phyloP scores from a whole-genome alignment of 805 yeast species.

The Candida coleopterorum region DNA sequence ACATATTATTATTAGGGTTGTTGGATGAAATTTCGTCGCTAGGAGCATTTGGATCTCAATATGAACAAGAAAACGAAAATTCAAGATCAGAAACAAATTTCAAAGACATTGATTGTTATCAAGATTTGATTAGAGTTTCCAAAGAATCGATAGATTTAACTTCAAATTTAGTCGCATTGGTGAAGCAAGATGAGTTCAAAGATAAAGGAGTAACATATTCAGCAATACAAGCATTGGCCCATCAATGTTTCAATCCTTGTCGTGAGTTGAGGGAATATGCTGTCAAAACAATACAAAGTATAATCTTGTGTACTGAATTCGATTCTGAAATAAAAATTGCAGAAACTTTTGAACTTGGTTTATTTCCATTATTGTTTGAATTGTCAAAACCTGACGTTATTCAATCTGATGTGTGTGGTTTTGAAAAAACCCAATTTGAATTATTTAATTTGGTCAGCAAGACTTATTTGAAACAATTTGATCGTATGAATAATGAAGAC shows the following conservation, averaged over 20 bases:
- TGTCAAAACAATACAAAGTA: slow-evolving; percentile 51
- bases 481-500: slow-evolving; percentile 20
- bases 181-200: slow-evolving; percentile 29
- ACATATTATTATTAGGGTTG: slow-evolving; percentile 62
- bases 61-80: slow-evolving; percentile 60
- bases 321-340: slow-evolving; percentile 40
- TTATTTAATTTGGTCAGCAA: slow-evolving; percentile 66
- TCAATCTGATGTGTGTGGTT: slow-evolving; percentile 57
- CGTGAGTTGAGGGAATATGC: slow-evolving; percentile 69
- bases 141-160: slow-evolving; percentile 61
- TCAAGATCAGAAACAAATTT: slow-evolving; percentile 24
- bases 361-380: slow-evolving; percentile 68
- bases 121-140: slow-evolving; percentile 53
- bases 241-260: slow-evolving; percentile 87
- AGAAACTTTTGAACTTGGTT: slow-evolving; percentile 65
- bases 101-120: slow-evolving; percentile 41
- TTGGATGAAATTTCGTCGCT: slow-evolving; percentile 76
- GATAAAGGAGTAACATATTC: slow-evolving; percentile 46
- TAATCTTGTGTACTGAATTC: slow-evolving; percentile 39
- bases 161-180: slow-evolving; percentile 39
- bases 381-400: slow-evolving; percentile 59
- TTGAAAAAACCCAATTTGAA: slow-evolving; percentile 61
- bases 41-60: slow-evolving; percentile 74
- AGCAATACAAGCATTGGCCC: slow-evolving; percentile 75
- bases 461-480: slow-evolving; percentile 33